Percentiles rank a stretch among this genome's conserved stretches.
Evolutionary conservation across 176 grass and related monocot species (phyloP).

Genomic region (Canna indica): DNA sequence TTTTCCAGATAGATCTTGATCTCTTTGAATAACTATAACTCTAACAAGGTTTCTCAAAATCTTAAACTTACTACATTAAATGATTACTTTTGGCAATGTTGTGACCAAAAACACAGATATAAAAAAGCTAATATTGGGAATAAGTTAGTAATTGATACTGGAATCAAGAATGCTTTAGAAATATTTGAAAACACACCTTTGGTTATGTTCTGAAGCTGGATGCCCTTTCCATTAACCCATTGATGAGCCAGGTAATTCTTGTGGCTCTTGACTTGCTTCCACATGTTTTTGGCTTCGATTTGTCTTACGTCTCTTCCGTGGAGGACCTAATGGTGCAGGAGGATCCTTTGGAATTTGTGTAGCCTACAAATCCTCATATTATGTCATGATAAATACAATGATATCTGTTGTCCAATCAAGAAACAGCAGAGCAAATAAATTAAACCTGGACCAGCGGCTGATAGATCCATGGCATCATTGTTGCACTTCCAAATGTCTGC

Average conservation of each 20-base stretch:
- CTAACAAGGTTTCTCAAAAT: too few species aligned
- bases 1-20: too few species aligned
- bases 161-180: not conserved
- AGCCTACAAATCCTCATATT: conserved; percentile 27
- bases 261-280: conserved; percentile 38
- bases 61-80: too few species aligned
- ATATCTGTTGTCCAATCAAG: conserved; percentile 5
- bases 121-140: not conserved
- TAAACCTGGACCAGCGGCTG: conserved; percentile 82
- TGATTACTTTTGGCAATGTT: not conserved
- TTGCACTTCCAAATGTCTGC: conserved; percentile 72
- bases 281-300: conserved; percentile 46
- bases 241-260: conserved; percentile 31
- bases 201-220: not conserved
- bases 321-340: conserved; percentile 28
- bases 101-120: not conserved
- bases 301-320: conserved; percentile 45
- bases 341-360: conserved; percentile 53
- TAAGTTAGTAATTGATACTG: too few species aligned
- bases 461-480: conserved; percentile 75
- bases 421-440: conserved; percentile 9
- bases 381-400: conserved; percentile 2
- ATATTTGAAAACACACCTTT: not conserved
- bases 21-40: too few species aligned
- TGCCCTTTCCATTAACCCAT: conserved; percentile 29